Conservation (phyloP, 208 protist genomes). For the Leishmania mexicana region DNA sequence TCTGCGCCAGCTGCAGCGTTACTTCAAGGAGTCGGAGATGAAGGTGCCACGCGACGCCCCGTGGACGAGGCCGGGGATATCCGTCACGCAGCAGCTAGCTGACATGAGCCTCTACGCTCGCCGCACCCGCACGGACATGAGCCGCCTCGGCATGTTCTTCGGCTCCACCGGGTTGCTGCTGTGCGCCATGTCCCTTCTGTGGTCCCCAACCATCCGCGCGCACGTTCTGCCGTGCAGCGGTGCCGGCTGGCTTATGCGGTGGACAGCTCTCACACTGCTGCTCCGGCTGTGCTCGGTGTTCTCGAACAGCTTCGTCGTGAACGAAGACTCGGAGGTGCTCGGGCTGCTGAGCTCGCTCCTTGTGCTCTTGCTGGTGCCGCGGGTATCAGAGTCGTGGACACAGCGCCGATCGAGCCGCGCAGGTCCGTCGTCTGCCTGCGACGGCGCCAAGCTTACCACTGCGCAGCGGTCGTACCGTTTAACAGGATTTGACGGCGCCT, state of each 20-base stretch:
- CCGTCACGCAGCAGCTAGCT: slow-evolving; percentile 35
- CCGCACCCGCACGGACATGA: slow-evolving; percentile 53
- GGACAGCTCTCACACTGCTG: slow-evolving; percentile 42
- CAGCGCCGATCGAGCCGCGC: neutral
- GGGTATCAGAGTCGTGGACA: neutral
- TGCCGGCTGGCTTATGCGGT: slow-evolving; percentile 26
- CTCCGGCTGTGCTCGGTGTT: slow-evolving; percentile 54
- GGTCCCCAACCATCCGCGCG: slow-evolving; percentile 30
- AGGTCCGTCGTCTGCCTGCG: neutral
- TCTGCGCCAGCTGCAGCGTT: slow-evolving; percentile 45
- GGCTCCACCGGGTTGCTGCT: slow-evolving; percentile 47
- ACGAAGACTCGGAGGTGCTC: slow-evolving; percentile 64
- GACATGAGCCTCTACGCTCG: slow-evolving; percentile 57
- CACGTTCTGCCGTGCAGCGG: slow-evolving; percentile 15
- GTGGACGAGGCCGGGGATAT: slow-evolving; percentile 5
- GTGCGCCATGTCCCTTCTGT: slow-evolving; percentile 45
- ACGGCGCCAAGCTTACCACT: neutral
- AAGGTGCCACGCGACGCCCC: slow-evolving; percentile 22
- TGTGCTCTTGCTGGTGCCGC: slow-evolving; percentile 26
- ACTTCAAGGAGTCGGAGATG: slow-evolving; percentile 40
- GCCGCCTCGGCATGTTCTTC: slow-evolving; percentile 46
- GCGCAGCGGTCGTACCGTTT: neutral
- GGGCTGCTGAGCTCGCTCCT: slow-evolving; percentile 35
- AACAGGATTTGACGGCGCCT: neutral
- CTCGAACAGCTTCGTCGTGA: slow-evolving; percentile 81